Base-by-base conservation (phyloP, 73 alveolate species). In the Stentor coeruleus region DNA sequence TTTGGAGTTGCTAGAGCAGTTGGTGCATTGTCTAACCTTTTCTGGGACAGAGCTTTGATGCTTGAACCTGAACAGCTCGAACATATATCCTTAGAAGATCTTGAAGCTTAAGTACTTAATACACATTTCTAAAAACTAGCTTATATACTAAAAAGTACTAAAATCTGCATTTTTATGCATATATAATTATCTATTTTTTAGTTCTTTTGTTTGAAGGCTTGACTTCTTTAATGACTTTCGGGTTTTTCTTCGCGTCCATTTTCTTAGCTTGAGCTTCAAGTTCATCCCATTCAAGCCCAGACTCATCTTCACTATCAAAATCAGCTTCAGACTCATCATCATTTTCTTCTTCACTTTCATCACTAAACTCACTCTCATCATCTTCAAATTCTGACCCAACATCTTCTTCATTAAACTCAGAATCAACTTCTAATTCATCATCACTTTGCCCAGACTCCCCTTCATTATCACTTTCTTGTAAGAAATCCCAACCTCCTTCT, bases 1-100 rank as follows among this genome's bases (percentile, higher is more conserved):
- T 96, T 96, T 86, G 99, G 98, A 38, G 96, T 96, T 58, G 88
- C 98, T 3, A 90, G 99, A 59, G 95, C 98, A 15, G 84, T 92
- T 58, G 99, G 99, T 41, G 90, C 93, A 30, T 87, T 83, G 88
- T 60, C 97, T 38, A 91, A 93, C 73, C 87, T 88, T 39, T 93
- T 96, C 28, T 96, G 98, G 99, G 84, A 88, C 76, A 89, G 96
- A 75, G 95, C 97, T 0, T 84, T 93, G 77, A 94, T 94, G 81
- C 80, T 93, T 38, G 97, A 97, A 0, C 91, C 91, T 57, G 98
- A 93, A 85, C 87, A 96, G 87, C 97, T 96, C 30, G 88, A 84
- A 49, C 60, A 85, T n/a, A 58, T 85, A 38, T 81, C 87, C 35
- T 42, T 87, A 39, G 85, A 86, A 82, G 88, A 86, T 83, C 41